Evolutionary conservation across 2,329 filamentous ascomycete genomes (phyloP).

Genomic region (Sodiomyces alkalinus): DNA sequence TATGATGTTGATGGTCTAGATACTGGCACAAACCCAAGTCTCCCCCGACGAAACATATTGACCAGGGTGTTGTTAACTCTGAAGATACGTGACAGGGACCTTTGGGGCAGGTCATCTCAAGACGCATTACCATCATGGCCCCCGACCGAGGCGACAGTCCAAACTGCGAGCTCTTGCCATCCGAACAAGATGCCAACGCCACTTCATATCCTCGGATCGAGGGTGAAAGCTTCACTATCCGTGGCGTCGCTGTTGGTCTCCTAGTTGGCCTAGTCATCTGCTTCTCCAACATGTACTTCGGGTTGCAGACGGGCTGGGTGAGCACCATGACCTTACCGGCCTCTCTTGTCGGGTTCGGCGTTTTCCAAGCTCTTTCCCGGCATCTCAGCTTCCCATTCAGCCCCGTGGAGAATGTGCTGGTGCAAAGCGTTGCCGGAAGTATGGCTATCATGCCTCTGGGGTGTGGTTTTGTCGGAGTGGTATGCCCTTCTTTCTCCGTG

Average conservation of each 20-base stretch:
- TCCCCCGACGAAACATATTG: too few relatives aligned
- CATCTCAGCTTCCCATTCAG: constrained; percentile 71
- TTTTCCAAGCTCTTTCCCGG: constrained; percentile 67
- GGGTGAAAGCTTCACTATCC: constrained; percentile 65
- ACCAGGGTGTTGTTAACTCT: too few relatives aligned
- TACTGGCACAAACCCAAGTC: too few relatives aligned
- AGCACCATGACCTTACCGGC: constrained; percentile 94
- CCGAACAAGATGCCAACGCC: too few relatives aligned
- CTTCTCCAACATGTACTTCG: constrained; percentile 97
- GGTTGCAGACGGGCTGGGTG: constrained; percentile 61
- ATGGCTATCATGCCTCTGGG: constrained; percentile 96
- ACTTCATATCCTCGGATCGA: constrained; percentile 14
- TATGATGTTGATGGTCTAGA: too few relatives aligned
- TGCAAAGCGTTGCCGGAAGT: constrained; percentile 88
- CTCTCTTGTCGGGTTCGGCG: constrained; percentile 83
- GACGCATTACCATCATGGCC: too few relatives aligned
- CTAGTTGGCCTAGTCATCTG: constrained; percentile 81
- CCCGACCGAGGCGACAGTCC: too few relatives aligned
- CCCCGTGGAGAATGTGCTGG: constrained; percentile 89
- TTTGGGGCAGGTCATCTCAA: too few relatives aligned
- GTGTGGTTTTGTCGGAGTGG: constrained; percentile 86
- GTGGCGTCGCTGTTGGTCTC: constrained; percentile 66
- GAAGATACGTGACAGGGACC: too few relatives aligned
- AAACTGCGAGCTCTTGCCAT: too few relatives aligned
- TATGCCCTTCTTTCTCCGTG: constrained; percentile 21